These are phyloP conservation scores for Thermomucor indicae-seudaticae DNA, from an alignment of 371 early-diverging fungal genomes.

Conservation along the genomic window DNA sequence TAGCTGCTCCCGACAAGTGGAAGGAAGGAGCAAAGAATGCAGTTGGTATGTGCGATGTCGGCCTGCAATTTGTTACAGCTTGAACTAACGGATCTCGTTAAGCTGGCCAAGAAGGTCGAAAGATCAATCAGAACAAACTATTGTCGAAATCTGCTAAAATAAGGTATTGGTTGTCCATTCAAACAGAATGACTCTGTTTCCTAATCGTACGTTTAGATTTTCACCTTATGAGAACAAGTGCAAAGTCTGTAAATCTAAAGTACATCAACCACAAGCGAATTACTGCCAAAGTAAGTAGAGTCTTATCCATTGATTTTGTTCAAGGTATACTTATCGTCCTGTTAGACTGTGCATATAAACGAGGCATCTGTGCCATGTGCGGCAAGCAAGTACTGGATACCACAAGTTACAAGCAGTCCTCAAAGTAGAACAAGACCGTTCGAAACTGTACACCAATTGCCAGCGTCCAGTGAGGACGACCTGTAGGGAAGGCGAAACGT, in stretches of 20 bases:
- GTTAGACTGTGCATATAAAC: constrained; percentile 62
- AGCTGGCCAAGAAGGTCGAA: constrained; percentile 53
- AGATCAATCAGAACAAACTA: constrained; percentile 67
- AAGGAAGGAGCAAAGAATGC: constrained; percentile 65
- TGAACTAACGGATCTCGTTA: background rate
- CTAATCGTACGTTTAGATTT: constrained; percentile 17
- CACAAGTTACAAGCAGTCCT: constrained; percentile 57
- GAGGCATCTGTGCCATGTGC: constrained; percentile 79
- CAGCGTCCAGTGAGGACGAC: too few species aligned
- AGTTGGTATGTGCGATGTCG: constrained; percentile 28
- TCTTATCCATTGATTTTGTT: background rate
- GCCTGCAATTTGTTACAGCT: background rate
- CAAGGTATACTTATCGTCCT: background rate
- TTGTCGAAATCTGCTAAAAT: constrained; percentile 56
- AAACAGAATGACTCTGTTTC: constrained; percentile 3
- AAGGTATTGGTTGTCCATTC: constrained; percentile 16
- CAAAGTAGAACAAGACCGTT: too few species aligned
- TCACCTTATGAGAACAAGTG: constrained; percentile 60
- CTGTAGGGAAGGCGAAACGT: too few species aligned
- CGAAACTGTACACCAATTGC: too few species aligned
- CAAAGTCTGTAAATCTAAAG: constrained; percentile 59
- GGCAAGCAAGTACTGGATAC: constrained; percentile 69
- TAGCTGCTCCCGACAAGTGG: constrained; percentile 67
- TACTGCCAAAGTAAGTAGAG: constrained; percentile 62
- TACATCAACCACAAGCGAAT: constrained; percentile 58